Base-by-base conservation (phyloP, 768 basidiomycete genomes). In the Tephrocybe sp. region DNA sequence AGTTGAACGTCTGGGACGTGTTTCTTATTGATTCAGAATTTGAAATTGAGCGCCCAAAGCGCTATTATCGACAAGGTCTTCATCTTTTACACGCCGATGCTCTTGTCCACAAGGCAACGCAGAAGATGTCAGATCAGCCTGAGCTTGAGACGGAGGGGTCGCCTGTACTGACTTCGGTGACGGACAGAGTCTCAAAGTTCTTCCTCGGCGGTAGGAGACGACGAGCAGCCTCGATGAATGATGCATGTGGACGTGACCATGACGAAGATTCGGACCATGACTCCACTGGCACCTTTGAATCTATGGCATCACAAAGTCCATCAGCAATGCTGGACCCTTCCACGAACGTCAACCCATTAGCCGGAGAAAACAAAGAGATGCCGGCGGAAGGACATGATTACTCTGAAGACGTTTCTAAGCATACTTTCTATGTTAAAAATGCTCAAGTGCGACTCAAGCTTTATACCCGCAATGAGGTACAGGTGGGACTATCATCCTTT, bases 361-460 rank as follows among this genome's bases (percentile, higher is more conserved):
- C 63, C 8, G 42, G 16, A 30, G 49, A 63, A 30, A 52, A 54
- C 37, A 53, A 61, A 19, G 42, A 62, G 42, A 48, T 60, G 13
- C 50, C 9, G 15, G 12, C 47, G 62, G 54, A 59, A 24, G 41
- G 57, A 46, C 42, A 58, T 61, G 57, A 58, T 29, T 58, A 64
- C 8, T 62, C 64, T 12, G 68, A 69, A 24, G 72, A 75, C 36
- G 86, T 93, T 4, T 91, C 88, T 33, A 91, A 89, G 57, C 95
- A 98, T 67, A 95, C 91, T 1, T 98, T 98, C 67, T 97, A 90
- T 60, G 80, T 99, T 50, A 76, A 85, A 53, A 97, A 97, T 62
- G 86, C 91, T 7, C 95, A 99, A 67, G 84, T 88, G 77, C 79
- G 81, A 47, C 68, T 98, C 56, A 94, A 94, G 66, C 64, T 97